Base-by-base conservation (phyloP, 768 basidiomycete genomes). In the Lactifluus subvellereus region DNA sequence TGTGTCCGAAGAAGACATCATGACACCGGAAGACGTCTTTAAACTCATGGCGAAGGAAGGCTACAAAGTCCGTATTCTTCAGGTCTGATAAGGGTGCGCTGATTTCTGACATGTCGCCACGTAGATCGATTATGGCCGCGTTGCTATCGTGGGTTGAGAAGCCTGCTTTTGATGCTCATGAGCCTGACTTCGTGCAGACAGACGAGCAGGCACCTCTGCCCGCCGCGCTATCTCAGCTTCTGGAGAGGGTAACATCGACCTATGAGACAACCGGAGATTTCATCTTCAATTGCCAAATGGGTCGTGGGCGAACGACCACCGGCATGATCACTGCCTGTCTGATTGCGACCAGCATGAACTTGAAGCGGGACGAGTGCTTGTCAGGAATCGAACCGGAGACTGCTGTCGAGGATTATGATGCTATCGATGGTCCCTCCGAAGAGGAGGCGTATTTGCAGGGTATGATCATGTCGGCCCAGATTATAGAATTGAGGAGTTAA, bases 261-360 rank as follows among this genome's bases (percentile, higher is more conserved):
- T 86, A 70, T 50, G 74, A 80, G 1, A 77, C 80, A 33, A 82
- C 85, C 1, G 88, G 85, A 4, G 91, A 92, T 68, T 89, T 94
- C 68, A 77, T 93, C 51, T 98, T 97, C 78, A 98, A 98, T 69
- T 99, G 97, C 74, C 97, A 98, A 74, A 96, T 98, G 94, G 91
- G 91, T 27, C 78, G 89, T 59, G 89, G 87, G 16, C 80, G 89
- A 43, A 99, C 97, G 6, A 99, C 97, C 0, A 98, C 94, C 0
- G 97, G 97, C 6, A 98, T 98, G 94, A 84, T 94, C 60, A 86
- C 87, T 30, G 91, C 92, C 0, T 91, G 87, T 60, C 77, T 98
- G 30, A 90, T 97, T 57, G 88, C 93, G 11, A 90, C 85, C 2
- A 83, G 83, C 9, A 77, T 82, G 74, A 77, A 79, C 54, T 88